Evolutionary conservation across 108 stramenopile genomes (phyloP).

Genomic region (Skeletonema marinoi): DNA sequence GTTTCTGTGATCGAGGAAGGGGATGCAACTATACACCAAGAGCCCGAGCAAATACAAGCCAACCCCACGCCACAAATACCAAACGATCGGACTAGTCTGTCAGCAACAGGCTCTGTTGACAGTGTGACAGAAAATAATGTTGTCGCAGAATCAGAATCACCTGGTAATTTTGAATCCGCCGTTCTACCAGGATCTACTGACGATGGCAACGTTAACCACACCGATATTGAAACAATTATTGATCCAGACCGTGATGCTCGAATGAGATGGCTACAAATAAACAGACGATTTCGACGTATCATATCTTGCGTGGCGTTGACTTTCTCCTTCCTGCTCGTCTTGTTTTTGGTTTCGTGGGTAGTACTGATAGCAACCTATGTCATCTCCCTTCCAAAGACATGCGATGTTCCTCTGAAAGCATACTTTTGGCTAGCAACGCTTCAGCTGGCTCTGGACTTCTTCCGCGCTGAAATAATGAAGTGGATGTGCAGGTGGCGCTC

Average conservation of each 20-base stretch:
- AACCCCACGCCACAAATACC: neutral
- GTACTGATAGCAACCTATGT: conserved; percentile 66
- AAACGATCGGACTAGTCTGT: neutral
- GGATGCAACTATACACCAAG: neutral
- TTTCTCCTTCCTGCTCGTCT: conserved; percentile 62
- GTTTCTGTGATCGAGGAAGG: neutral
- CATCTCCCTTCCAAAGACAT: conserved; percentile 66
- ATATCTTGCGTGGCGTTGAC: conserved; percentile 60
- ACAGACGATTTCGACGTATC: conserved; percentile 61
- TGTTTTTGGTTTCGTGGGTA: conserved; percentile 70
- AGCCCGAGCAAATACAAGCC: neutral
- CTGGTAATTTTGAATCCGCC: neutral
- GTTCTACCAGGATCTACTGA: neutral
- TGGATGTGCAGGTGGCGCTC: conserved; percentile 63
- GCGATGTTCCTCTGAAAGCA: conserved; percentile 69
- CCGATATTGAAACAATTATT: neutral
- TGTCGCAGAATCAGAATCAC: neutral
- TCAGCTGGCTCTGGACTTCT: conserved; percentile 71
- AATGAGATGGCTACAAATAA: conserved; percentile 65
- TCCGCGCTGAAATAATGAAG: conserved; percentile 75
- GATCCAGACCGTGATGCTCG: conserved; percentile 60
- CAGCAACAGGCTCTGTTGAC: neutral
- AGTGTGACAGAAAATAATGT: neutral
- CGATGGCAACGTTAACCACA: neutral
- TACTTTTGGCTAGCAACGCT: conserved; percentile 76